Percentiles rank a stretch among this genome's conserved stretches.
phyloP scores from a whole-genome alignment of 148 eudicot genomes.

The Silene latifolia region DNA sequence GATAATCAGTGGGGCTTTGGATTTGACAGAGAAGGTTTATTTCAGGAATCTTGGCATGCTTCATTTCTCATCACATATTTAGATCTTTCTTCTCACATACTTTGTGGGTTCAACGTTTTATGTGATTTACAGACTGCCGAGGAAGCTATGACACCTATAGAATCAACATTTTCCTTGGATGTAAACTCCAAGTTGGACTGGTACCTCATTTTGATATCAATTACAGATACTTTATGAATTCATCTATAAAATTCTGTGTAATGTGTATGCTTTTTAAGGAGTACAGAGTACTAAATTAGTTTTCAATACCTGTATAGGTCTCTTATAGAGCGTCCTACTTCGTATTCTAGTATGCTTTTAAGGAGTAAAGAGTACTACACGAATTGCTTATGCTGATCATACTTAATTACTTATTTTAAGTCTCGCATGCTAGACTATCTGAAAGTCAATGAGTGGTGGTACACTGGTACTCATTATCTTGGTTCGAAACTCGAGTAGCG shows the following conservation, averaged over 20 bases:
- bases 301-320: background rate
- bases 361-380: too few species aligned
- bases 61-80: background rate
- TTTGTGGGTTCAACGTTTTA: background rate
- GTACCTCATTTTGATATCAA: slow-evolving; percentile 33
- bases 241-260: slow-evolving; percentile 3
- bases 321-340: background rate
- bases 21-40: slow-evolving; percentile 44
- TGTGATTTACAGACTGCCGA: slow-evolving; percentile 67
- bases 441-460: background rate
- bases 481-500: too few species aligned
- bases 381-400: background rate
- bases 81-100: background rate
- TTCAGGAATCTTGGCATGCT: background rate
- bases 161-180: slow-evolving; percentile 91
- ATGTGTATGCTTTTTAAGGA: background rate
- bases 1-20: slow-evolving; percentile 49
- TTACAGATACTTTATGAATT: background rate
- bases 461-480: background rate
- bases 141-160: slow-evolving; percentile 99
- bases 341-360: background rate
- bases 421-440: background rate
- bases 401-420: background rate
- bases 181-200: slow-evolving; percentile 90
- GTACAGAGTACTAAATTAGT: background rate